Evolutionary conservation across 495 filamentous ascomycete genomes (phyloP).

Genomic region (Trichoderma reesei): DNA sequence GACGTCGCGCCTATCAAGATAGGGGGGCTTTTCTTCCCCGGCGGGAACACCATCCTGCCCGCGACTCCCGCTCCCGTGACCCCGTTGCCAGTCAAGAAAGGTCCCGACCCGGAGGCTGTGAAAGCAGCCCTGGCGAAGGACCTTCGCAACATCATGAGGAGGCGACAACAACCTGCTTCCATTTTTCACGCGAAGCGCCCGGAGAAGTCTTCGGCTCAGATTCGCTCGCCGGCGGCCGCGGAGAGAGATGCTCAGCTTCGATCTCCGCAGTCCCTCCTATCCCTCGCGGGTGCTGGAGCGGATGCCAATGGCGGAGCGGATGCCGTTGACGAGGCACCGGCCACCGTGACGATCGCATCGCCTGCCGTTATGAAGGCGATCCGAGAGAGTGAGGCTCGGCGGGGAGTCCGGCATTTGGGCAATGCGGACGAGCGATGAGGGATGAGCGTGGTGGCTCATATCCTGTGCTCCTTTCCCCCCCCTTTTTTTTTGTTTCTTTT

Average conservation of each 20-base stretch:
- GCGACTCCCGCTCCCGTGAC: conserved; percentile 6
- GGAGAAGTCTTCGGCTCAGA: conserved; percentile 5
- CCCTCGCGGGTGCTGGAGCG: neutral
- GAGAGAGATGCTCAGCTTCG: neutral
- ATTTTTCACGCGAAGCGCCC: neutral
- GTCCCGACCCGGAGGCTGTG: neutral
- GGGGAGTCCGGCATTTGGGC: neutral
- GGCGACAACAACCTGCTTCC: neutral
- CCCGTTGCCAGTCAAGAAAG: conserved; percentile 4
- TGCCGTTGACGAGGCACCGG: neutral
- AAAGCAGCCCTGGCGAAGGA: neutral
- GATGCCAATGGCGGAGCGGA: neutral
- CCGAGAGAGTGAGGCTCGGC: neutral
- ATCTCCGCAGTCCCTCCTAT: conserved; percentile 1
- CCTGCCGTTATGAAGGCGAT: conserved; percentile 8
- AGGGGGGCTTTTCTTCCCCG: neutral
- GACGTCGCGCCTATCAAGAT: conserved; percentile 4
- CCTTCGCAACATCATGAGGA: conserved; percentile 6
- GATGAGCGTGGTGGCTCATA: neutral
- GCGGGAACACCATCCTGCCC: neutral
- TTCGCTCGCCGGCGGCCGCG: neutral
- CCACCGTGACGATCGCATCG: neutral
- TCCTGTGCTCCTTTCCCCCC: too few relatives aligned
- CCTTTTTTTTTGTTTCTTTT: neutral
- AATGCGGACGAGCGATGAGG: conserved; percentile 1